Conservation (phyloP, 139 green algal genomes). For the Desmodesmus armatus region DNA sequence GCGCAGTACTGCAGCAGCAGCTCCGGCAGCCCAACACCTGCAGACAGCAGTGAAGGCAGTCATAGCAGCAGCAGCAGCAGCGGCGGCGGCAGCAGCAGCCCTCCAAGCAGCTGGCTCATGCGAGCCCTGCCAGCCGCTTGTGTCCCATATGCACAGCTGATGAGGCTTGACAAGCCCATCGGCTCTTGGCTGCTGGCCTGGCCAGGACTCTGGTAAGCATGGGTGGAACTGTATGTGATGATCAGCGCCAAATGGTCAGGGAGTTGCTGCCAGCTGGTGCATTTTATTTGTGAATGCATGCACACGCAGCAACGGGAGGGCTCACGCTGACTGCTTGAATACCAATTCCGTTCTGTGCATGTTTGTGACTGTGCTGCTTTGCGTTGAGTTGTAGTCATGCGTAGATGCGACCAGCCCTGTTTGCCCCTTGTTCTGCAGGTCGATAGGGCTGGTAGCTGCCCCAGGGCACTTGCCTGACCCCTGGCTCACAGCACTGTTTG, state of each 20-base stretch:
- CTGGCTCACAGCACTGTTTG: constrained; percentile 85
- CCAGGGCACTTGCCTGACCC: constrained; percentile 82
- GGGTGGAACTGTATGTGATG: too few species aligned
- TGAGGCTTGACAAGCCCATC: constrained; percentile 92
- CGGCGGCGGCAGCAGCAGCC: constrained; percentile 17
- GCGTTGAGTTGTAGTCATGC: too few species aligned
- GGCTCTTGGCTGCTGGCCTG: constrained; percentile 93
- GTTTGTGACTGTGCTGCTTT: not conserved
- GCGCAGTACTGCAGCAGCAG: not conserved
- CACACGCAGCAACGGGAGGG: not conserved
- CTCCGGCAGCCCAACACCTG: not conserved
- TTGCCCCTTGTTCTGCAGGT: constrained; percentile 61
- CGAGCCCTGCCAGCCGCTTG: constrained; percentile 40
- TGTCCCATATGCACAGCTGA: constrained; percentile 88
- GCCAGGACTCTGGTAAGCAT: constrained; percentile 88
- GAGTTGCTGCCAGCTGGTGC: too few species aligned
- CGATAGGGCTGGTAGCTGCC: constrained; percentile 89
- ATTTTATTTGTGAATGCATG: too few species aligned
- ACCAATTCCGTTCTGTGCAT: too few species aligned
- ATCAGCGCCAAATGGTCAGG: too few species aligned
- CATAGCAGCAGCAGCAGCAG: constrained; percentile 25
- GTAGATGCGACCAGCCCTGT: too few species aligned
- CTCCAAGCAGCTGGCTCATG: not conserved
- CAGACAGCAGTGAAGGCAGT: too few species aligned
- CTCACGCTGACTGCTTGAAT: not conserved